A percentile compares a stretch with the other conserved stretches of the same genome.
Evolutionary conservation across 805 yeast genomes (phyloP).

Genomic region (Hanseniaspora jakobsenii): DNA sequence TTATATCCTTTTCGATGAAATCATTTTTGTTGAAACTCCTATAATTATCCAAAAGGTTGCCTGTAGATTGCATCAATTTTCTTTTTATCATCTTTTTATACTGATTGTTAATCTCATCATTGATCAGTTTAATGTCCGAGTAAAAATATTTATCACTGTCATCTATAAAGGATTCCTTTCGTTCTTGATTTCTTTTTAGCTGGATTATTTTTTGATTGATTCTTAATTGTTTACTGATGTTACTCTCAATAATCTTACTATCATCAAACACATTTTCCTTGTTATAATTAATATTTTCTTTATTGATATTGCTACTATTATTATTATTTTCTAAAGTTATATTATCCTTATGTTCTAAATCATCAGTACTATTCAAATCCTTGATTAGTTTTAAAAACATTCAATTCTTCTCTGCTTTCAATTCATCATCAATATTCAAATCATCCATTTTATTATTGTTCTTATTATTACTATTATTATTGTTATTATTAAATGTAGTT

Average conservation of each 20-base stretch:
- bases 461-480: neutral
- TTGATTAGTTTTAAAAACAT: no score
- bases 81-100: slow-evolving; percentile 2
- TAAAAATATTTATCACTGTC: slow-evolving; percentile 8
- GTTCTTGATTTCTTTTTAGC: slow-evolving; percentile 2
- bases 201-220: slow-evolving; percentile 8
- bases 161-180: neutral
- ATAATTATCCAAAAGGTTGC: no score
- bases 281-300: no score
- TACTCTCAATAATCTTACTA: neutral
- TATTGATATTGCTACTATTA: no score
- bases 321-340: neutral
- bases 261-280: no score
- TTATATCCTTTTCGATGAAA: no score
- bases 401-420: no score
- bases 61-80: neutral
- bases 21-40: no score
- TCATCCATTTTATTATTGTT: no score
- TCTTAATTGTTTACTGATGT: slow-evolving; percentile 6
- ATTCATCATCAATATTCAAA: no score
- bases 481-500: neutral
- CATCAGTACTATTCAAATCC: no score
- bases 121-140: slow-evolving; percentile 8
- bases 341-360: no score
- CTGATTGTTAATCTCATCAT: slow-evolving; percentile 12